These are phyloP conservation scores for Massarina eburnea DNA, from an alignment of 2,329 filamentous ascomycete genomes.

Conservation along the genomic window DNA sequence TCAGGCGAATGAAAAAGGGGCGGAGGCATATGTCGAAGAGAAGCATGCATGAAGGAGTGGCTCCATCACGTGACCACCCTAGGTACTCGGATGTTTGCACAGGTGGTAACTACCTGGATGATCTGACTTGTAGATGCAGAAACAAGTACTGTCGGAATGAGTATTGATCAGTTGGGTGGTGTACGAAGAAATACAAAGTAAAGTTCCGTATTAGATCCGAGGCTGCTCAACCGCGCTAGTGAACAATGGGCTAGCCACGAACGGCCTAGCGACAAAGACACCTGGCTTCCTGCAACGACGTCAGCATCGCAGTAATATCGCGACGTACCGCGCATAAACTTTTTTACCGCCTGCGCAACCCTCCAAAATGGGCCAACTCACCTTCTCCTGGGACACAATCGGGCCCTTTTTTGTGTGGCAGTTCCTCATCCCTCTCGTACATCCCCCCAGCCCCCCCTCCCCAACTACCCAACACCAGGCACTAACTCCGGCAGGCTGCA, in stretches of 20 bases:
- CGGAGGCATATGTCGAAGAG: too few relatives aligned
- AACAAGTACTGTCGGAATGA: too few relatives aligned
- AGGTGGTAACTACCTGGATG: too few relatives aligned
- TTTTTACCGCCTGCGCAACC: neutral
- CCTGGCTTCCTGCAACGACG: neutral
- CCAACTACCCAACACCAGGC: neutral
- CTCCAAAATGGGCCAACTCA: slow-evolving; percentile 23
- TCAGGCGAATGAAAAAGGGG: too few relatives aligned
- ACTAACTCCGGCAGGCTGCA: slow-evolving; percentile 31
- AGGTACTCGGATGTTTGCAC: too few relatives aligned
- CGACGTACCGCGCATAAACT: neutral
- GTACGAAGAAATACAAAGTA: too few relatives aligned
- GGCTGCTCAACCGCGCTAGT: too few relatives aligned
- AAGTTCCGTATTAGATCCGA: too few relatives aligned
- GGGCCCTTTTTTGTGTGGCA: slow-evolving; percentile 39
- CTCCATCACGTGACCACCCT: too few relatives aligned
- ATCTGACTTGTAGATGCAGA: too few relatives aligned
- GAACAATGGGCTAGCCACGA: neutral
- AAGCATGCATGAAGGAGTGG: too few relatives aligned
- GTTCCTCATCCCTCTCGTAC: slow-evolving; percentile 37
- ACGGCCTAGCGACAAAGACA: neutral
- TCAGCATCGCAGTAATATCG: neutral
- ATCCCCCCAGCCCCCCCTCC: neutral
- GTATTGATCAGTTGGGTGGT: too few relatives aligned
- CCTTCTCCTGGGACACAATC: slow-evolving; percentile 33